Base-by-base conservation (phyloP, 202 grass and related monocot species). In the Digitaria exilis region DNA sequence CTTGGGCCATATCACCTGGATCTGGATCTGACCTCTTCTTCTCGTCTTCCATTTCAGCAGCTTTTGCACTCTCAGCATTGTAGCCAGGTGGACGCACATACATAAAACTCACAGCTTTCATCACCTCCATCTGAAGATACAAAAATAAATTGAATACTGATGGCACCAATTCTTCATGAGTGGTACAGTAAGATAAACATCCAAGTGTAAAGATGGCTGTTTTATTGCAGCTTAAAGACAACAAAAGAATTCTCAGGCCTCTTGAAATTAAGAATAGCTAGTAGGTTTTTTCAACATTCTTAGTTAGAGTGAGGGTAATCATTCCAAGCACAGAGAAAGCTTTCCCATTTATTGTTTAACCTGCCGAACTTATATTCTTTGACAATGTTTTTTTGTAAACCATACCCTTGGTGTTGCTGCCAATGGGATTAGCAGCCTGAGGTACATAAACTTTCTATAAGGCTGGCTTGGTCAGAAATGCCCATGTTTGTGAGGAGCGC, bases 101-200 rank as follows among this genome's bases (percentile, higher is more conserved):
- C 96, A 98, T 98, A 79, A 98, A 98, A 87, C 96, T 98, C 55
- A 98, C 96, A 49, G 93, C 89, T 92, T 98, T 95, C 93, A 98
- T 95, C 84, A 90, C 75, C 83, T 98, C 96, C 83, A 98, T 81
- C 93, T 96, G 85, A 73, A 90, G 63, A 82, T 73, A 55, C 4
- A 77, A 84, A n/a, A 37, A 65, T 15, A 80, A 71, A 89, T 18
- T 76, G 24, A 34, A 81, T 32, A 76, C 62, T 44, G 39, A 30
- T 75, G 57, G 22, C 6, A 71, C 6, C 12, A 14, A 43, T 42
- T 77, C 26, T 76, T 69, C 44, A 71, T 31, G 63, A 62, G 39
- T 66, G 34, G 64, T 22, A 82, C 5, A 75, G 60, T 35, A 69
- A 29, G 25, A 79, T 59, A 22, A 72, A 44, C 7, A 66, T 24